Evolutionary conservation across 345 rosid genomes (phyloP).

Genomic region (Xanthoceras sorbifolium): DNA sequence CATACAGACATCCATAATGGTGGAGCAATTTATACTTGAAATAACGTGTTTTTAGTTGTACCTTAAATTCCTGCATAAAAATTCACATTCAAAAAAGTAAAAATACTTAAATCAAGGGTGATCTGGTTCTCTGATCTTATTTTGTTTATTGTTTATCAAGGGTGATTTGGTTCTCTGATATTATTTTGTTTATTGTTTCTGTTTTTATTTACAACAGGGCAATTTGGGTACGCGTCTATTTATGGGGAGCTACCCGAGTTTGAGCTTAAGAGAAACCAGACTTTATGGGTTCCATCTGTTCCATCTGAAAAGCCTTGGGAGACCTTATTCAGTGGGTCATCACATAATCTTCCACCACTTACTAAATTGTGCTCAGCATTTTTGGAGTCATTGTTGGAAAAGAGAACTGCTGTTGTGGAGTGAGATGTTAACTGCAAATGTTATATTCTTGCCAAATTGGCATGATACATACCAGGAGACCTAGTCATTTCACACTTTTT

Average conservation of each 20-base stretch:
- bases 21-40: background rate
- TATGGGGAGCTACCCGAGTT: constrained; percentile 69
- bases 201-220: constrained; percentile 32
- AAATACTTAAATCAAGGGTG: background rate
- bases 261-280: constrained; percentile 42
- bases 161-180: background rate
- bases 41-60: background rate
- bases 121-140: background rate
- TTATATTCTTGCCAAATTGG: background rate
- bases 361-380: constrained; percentile 66
- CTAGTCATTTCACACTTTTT: background rate
- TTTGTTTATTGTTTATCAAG: background rate
- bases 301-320: constrained; percentile 87
- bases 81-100: background rate
- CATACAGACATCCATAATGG: background rate
- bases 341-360: constrained; percentile 85
- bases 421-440: constrained; percentile 17
- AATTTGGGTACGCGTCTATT: constrained; percentile 66
- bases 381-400: constrained; percentile 78
- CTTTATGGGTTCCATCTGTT: constrained; percentile 34
- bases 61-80: background rate
- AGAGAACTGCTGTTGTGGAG: constrained; percentile 54
- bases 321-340: constrained; percentile 73
- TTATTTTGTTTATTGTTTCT: background rate
- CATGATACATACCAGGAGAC: background rate